Evolutionary conservation across 805 yeast genomes (phyloP).

Genomic region (Saturnispora galanensis): DNA sequence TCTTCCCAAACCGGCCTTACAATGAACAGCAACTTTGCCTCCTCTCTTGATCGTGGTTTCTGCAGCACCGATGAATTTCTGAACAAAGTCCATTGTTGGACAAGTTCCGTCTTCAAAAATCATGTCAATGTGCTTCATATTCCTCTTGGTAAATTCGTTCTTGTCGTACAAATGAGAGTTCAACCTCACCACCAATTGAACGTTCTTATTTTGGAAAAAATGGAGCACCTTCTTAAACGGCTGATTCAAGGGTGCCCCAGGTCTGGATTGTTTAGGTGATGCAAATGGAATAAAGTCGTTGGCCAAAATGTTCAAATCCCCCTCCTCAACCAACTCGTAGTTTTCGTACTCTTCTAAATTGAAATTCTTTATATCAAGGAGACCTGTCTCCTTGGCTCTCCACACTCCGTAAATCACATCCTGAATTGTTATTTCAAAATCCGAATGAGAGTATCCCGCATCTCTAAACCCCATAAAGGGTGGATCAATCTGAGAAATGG

Average conservation of each 20-base stretch:
- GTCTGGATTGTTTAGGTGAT: slow-evolving; percentile 69
- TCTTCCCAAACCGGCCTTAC: slow-evolving; percentile 96
- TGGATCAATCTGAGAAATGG: slow-evolving; percentile 82
- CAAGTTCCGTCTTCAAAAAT: slow-evolving; percentile 98
- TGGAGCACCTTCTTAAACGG: slow-evolving; percentile 75
- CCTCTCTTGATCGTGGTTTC: slow-evolving; percentile 78
- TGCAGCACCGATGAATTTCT: slow-evolving; percentile 89
- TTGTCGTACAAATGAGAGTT: slow-evolving; percentile 88
- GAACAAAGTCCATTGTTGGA: slow-evolving; percentile 89
- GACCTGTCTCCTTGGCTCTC: slow-evolving; percentile 91
- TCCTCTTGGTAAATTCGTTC: slow-evolving; percentile 68
- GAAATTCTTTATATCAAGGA: slow-evolving; percentile 78
- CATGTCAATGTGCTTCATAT: slow-evolving; percentile 88
- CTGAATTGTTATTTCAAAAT: slow-evolving; percentile 86
- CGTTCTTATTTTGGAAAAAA: slow-evolving; percentile 63
- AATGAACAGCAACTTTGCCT: slow-evolving; percentile 96
- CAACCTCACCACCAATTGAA: slow-evolving; percentile 81
- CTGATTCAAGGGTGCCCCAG: slow-evolving; percentile 49
- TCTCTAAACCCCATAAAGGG: slow-evolving; percentile 94
- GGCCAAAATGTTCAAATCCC: slow-evolving; percentile 86
- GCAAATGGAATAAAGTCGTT: slow-evolving; percentile 97
- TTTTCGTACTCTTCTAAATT: slow-evolving; percentile 90
- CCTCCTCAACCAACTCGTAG: slow-evolving; percentile 93
- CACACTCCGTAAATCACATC: slow-evolving; percentile 94
- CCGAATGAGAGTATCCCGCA: slow-evolving; percentile 95